phyloP scores from a whole-genome alignment of 331 rosid species.

The Saraca asoca region DNA sequence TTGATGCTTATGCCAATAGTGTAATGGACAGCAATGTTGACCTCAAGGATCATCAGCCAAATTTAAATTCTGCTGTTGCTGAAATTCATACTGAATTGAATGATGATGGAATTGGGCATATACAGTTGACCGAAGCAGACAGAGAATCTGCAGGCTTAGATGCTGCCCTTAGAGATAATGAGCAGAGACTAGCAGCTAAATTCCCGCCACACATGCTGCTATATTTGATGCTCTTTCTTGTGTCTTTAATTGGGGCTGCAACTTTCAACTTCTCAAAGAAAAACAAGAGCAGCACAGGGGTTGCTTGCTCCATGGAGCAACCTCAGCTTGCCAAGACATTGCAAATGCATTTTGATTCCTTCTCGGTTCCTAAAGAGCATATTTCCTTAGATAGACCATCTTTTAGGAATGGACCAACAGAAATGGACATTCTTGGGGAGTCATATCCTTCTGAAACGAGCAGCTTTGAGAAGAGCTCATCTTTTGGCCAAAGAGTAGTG shows the following conservation, averaged over 20 bases:
- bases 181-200: constrained; percentile 8
- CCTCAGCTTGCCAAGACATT: too few relatives aligned
- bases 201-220: constrained; percentile 19
- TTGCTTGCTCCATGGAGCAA: neutral
- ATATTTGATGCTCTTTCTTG: constrained; percentile 30
- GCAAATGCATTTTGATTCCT: too few relatives aligned
- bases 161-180: constrained; percentile 26
- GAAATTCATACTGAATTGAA: constrained; percentile 17
- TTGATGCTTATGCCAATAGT: constrained; percentile 9
- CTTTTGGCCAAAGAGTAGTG: constrained; percentile 16
- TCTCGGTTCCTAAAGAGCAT: constrained; percentile 13
- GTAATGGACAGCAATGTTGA: neutral
- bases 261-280: constrained; percentile 38
- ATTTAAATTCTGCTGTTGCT: constrained; percentile 14
- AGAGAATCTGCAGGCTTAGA: constrained; percentile 8
- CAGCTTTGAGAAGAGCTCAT: constrained; percentile 54
- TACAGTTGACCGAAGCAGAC: neutral
- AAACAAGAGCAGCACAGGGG: constrained; percentile 22
- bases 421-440: constrained; percentile 48
- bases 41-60: constrained; percentile 1
- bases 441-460: constrained; percentile 68
- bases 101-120: neutral
- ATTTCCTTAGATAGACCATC: constrained; percentile 36
- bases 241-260: constrained; percentile 43
- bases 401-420: constrained; percentile 41